phyloP scores from a whole-genome alignment of 352 stramenopile genomes.

The Phytophthora rubi region DNA sequence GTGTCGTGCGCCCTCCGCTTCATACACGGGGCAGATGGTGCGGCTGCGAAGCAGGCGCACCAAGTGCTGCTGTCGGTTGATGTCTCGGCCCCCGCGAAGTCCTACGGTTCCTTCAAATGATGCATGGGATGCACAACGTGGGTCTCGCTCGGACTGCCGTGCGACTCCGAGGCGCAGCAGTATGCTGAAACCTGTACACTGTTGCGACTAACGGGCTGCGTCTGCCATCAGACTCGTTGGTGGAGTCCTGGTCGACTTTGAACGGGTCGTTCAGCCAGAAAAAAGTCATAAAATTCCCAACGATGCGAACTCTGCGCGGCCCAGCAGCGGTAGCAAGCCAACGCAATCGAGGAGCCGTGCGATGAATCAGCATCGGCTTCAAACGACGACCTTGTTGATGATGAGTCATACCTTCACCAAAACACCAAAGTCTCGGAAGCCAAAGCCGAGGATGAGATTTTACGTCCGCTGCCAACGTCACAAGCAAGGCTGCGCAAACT shows the following conservation, averaged over 20 bases:
- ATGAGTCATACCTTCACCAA: background rate
- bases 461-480: constrained; percentile 11
- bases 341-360: constrained; percentile 10
- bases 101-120: constrained; percentile 26
- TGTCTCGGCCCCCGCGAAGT: too few species aligned
- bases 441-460: background rate
- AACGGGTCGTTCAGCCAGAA: constrained; percentile 33
- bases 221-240: constrained; percentile 44
- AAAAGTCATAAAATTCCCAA: constrained; percentile 18
- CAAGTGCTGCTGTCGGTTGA: too few species aligned
- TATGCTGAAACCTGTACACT: constrained; percentile 54
- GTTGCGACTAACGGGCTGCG: constrained; percentile 49
- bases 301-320: constrained; percentile 9
- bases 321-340: constrained; percentile 3
- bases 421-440: constrained; percentile 5
- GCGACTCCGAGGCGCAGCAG: constrained; percentile 49
- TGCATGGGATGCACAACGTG: constrained; percentile 53
- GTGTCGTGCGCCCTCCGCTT: too few species aligned
- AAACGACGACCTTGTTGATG: background rate
- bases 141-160: constrained; percentile 46
- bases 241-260: constrained; percentile 39
- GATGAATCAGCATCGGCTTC: background rate
- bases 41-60: too few species aligned
- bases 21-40: too few species aligned
- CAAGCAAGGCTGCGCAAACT: constrained; percentile 2